Base-by-base conservation (phyloP, 129 eudicot species). In the Lactuca saligna region DNA sequence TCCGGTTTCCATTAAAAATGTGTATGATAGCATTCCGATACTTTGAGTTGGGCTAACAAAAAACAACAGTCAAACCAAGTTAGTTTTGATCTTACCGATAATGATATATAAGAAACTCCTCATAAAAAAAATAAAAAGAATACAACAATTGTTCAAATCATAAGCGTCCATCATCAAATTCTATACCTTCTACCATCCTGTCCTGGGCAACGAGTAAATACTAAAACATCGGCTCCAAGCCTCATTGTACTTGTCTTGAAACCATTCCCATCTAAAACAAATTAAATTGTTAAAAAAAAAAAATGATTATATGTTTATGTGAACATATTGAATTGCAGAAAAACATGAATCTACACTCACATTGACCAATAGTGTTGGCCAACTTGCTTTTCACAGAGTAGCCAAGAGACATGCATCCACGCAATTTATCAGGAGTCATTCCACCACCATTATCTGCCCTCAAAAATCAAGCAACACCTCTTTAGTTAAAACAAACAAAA, bases 191-290 rank as follows among this genome's bases (percentile, higher is more conserved):
- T 42, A 33, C 84, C 87, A 61, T 81, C 73, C 12, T 69, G 71
- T 7, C 84, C 90, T 9, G 63, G 77, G 56, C 89, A 75, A 61
- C 93, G 86, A 3, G 93, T 74, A 57, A 86, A 89, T 58, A 89
- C 96, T 50, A 89, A 79, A 41, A 84, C 93, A 86, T 89, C 96
- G 12, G 84, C 96, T 17, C 96, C 96, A 60, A 89, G 86, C 84
- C 96, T 86, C 93, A 89, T 86, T 3, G 93, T 89, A 78, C 96
- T 89, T 25, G 93, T 83, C 80, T 89, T 86, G 16, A 89, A 89
- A 60, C 96, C 90, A 70, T 89, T 89, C 64, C 96, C 96, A 79
- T 89, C 95, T 87, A 70, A 25, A 61, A 54, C 11, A 72, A 50
- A 72, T 17, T 3, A 12, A 4, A 34, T 55, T 20, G 13, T 17